phyloP scores from a whole-genome alignment of 2,329 filamentous ascomycete species.

The Rasamsonia emersonii region DNA sequence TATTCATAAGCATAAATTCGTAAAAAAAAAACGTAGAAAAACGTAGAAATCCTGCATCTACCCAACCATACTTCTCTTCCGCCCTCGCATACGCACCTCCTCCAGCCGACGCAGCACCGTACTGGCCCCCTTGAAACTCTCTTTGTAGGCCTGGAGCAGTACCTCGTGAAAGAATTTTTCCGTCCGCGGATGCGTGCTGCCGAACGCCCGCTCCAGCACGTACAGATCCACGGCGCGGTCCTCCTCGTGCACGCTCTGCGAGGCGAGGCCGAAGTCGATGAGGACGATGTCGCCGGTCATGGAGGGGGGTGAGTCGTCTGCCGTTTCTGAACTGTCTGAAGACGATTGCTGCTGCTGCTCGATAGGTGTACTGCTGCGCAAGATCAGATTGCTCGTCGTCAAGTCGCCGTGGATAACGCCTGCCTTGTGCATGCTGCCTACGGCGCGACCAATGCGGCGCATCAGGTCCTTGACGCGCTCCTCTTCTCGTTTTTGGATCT shows the following conservation, averaged over 20 bases:
- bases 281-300: constrained; percentile 69
- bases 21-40: constrained; percentile 5
- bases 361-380: constrained; percentile 40
- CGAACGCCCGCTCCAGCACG: constrained; percentile 88
- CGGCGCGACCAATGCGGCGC: constrained; percentile 58
- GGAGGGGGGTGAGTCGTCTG: constrained; percentile 15
- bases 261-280: constrained; percentile 90
- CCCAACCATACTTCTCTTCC: constrained; percentile 96
- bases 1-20: not conserved
- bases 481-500: constrained; percentile 35
- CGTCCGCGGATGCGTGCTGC: constrained; percentile 83
- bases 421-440: constrained; percentile 70
- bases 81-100: constrained; percentile 84
- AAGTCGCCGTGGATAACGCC: constrained; percentile 91
- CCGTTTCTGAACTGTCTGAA: constrained; percentile 9
- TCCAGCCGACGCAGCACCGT: constrained; percentile 73
- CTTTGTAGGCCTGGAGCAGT: constrained; percentile 65
- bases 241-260: constrained; percentile 73
- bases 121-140: constrained; percentile 65
- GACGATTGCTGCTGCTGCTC: constrained; percentile 8
- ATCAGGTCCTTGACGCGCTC: constrained; percentile 54
- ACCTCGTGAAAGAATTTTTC: constrained; percentile 62
- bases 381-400: constrained; percentile 95
- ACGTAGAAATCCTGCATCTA: constrained; percentile 34
- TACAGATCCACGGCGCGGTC: constrained; percentile 94